Conservation (phyloP, 352 stramenopile genomes). For the Pythium biforme region DNA sequence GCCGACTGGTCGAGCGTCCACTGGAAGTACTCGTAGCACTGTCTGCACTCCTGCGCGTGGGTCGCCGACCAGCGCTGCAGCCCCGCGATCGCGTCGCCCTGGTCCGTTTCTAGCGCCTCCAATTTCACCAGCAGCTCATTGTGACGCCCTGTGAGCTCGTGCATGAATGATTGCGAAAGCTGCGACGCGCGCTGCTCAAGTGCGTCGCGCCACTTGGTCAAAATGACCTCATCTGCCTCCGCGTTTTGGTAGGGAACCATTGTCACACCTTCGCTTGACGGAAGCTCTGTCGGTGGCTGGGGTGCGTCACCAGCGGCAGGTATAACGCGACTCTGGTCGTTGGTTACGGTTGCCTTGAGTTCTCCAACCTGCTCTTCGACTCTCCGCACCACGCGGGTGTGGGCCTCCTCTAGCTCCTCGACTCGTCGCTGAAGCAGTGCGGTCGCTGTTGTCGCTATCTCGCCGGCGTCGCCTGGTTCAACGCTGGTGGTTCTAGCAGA, state of each 20-base stretch:
- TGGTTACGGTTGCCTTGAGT: neutral
- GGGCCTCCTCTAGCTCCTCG: conserved; percentile 30
- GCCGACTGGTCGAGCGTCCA: conserved; percentile 37
- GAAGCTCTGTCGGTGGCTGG: neutral
- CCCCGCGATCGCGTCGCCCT: conserved; percentile 17
- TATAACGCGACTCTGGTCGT: neutral
- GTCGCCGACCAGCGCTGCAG: conserved; percentile 43
- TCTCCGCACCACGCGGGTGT: conserved; percentile 1
- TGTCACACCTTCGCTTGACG: neutral
- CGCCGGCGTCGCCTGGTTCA: neutral
- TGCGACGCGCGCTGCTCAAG: neutral
- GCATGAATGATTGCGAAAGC: conserved; percentile 12
- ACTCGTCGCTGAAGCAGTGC: conserved; percentile 26
- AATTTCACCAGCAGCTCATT: conserved; percentile 22
- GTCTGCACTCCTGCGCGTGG: conserved; percentile 48
- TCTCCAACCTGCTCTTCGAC: neutral
- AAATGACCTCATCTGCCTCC: neutral
- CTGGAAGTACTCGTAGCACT: conserved; percentile 55
- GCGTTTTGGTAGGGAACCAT: neutral
- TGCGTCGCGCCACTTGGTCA: neutral
- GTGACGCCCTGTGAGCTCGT: conserved; percentile 17
- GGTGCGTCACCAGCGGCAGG: neutral
- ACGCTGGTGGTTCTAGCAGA: neutral
- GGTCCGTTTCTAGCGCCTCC: conserved; percentile 19
- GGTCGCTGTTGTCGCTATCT: neutral